Evolutionary conservation across 441 rosid species (phyloP).

Genomic region (Gossypium trilobum): DNA sequence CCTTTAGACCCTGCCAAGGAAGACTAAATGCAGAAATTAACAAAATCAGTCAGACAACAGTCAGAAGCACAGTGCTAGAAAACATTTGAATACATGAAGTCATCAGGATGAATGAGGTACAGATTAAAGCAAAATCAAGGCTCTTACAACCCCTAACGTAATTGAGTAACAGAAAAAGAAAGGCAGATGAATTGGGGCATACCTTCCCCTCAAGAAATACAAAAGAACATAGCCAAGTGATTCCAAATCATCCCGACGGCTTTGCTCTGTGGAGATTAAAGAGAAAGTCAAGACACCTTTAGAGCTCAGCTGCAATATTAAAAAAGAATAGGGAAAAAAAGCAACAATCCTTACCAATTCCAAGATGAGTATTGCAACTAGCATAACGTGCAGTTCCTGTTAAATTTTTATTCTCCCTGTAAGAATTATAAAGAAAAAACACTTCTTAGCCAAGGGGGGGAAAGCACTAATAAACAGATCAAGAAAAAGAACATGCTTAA

Average conservation of each 20-base stretch:
- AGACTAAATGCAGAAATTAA: conserved; percentile 35
- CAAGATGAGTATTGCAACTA: conserved; percentile 70
- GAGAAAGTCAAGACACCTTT: conserved; percentile 12
- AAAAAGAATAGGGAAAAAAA: neutral
- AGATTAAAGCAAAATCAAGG: neutral
- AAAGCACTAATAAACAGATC: neutral
- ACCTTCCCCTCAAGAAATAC: conserved; percentile 66
- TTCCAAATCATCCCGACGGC: conserved; percentile 66
- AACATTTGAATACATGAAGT: neutral
- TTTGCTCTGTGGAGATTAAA: conserved; percentile 41
- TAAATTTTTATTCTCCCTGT: conserved; percentile 62
- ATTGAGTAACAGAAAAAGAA: neutral
- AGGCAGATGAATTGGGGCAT: conserved; percentile 3
- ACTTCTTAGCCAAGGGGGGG: neutral
- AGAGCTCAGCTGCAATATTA: neutral
- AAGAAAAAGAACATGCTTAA: neutral
- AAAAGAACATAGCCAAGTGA: conserved; percentile 59
- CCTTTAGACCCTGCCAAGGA: conserved; percentile 69
- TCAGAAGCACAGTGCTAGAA: neutral
- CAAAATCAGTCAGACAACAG: conserved; percentile 9
- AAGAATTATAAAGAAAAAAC: neutral
- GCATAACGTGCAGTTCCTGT: conserved; percentile 72
- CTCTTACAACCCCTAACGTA: neutral
- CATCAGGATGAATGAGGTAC: neutral
- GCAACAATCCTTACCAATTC: conserved; percentile 43